These are phyloP conservation scores for Fusarium guadeloupense DNA, from an alignment of 2,329 filamentous ascomycete species.

Conservation along the genomic window DNA sequence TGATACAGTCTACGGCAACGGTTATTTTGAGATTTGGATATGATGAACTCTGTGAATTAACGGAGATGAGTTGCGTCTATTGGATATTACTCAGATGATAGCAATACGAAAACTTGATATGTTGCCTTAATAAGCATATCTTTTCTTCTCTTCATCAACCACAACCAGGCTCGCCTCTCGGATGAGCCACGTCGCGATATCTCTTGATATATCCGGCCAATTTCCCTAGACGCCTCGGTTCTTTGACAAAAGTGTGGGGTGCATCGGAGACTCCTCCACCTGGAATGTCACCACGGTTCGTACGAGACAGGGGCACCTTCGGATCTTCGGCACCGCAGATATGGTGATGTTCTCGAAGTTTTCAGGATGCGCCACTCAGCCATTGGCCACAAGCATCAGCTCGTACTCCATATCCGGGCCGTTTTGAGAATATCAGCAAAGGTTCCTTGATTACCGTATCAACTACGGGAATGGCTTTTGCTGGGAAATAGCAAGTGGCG, in stretches of 20 bases:
- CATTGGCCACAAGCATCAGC: slow-evolving; percentile 19
- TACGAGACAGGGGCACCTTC: slow-evolving; percentile 31
- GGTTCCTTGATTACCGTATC: slow-evolving; percentile 29
- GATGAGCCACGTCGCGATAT: slow-evolving; percentile 14
- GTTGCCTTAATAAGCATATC: not conserved
- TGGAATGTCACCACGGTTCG: slow-evolving; percentile 24
- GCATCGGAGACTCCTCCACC: slow-evolving; percentile 16
- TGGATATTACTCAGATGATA: not conserved
- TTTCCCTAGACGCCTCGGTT: slow-evolving; percentile 25
- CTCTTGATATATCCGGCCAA: slow-evolving; percentile 14
- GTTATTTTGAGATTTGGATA: not conserved
- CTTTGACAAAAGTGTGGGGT: slow-evolving; percentile 20
- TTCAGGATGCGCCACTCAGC: slow-evolving; percentile 18
- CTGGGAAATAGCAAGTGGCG: slow-evolving; percentile 5
- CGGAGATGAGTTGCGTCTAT: not conserved
- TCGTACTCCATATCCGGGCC: slow-evolving; percentile 30
- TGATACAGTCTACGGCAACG: not conserved
- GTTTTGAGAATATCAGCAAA: too few species aligned
- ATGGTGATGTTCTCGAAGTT: slow-evolving; percentile 41
- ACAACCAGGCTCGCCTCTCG: slow-evolving; percentile 8
- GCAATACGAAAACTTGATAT: not conserved
- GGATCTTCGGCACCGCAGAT: slow-evolving; percentile 34
- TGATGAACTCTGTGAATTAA: too few species aligned
- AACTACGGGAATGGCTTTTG: slow-evolving; percentile 22
- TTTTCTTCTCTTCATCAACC: not conserved